Evolutionary conservation across 345 rosid genomes (phyloP), one percentile per base, ranked within the genome.

Genomic region (Erysimum cheiranthoides): DNA sequence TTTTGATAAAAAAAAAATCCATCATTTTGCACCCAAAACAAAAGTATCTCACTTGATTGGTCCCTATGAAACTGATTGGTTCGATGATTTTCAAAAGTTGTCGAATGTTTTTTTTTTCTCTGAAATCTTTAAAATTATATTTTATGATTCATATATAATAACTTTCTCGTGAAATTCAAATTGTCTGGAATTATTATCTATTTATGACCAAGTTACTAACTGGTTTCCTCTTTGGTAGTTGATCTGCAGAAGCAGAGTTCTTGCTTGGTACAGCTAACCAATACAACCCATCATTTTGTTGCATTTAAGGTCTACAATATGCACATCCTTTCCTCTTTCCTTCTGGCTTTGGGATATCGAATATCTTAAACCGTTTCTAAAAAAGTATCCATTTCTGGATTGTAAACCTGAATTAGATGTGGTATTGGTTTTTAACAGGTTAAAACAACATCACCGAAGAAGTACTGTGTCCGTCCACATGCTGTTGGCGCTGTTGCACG

Each of bases 371-470:
- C n/a, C n/a, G n/a, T 50, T 65, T 62, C 25, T 18, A 45, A 31
- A n/a, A 51, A 70, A 0, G 6, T 61, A 8, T n/a, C 38, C 5
- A 21, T 52, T 66, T 25, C 10, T 45, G 25, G 71, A 63, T 58
- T 46, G 25, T 39, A 66, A 52, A 49, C 50, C 27, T 61, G 21
- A 74, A 54, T 53, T 34, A 25, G 56, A 21, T 21, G 25, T 21
- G 25, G 25, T 21, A 34, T 50, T 69, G 78, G 70, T 42, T 45
- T 49, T 65, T 58, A 70, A 38, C 91, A 96, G 99, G 90, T 96
- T 71, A 96, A 96, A 83, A 96, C 99, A 45, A 96, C 99, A 27
- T 84, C 96, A 42, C 99, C 99, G 0, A 91, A 84, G 86, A 96
- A 91, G 82, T 96, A 96, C 70, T 85, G 90, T 34, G 99, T 96